These are phyloP conservation scores for Boletus pseudopeckii DNA, from an alignment of 768 basidiomycete species.

Conservation along the genomic window DNA sequence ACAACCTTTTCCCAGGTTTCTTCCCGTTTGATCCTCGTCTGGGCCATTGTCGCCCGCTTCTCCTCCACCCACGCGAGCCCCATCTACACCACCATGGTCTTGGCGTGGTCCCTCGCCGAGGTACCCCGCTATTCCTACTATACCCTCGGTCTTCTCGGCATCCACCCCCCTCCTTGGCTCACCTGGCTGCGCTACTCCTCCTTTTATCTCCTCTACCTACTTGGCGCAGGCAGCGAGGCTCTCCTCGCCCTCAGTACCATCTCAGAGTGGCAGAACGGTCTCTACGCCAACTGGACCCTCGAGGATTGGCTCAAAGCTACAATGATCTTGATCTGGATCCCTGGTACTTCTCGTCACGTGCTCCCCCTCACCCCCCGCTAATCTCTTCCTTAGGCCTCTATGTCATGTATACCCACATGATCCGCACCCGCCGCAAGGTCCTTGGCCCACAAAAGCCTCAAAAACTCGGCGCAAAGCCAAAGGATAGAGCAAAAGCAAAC, in stretches of 20 bases:
- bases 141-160: conserved; percentile 58
- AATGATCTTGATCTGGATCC: conserved; percentile 85
- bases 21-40: conserved; percentile 78
- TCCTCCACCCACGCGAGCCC: conserved; percentile 61
- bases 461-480: conserved; percentile 35
- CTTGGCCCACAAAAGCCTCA: conserved; percentile 37
- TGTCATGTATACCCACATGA: conserved; percentile 59
- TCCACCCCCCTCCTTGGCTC: conserved; percentile 51
- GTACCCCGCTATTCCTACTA: conserved; percentile 92
- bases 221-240: conserved; percentile 90
- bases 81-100: conserved; percentile 84
- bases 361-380: not conserved
- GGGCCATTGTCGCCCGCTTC: conserved; percentile 57
- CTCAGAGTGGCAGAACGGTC: conserved; percentile 44
- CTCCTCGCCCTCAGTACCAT: conserved; percentile 77
- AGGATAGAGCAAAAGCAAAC: conserved; percentile 24
- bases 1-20: conserved; percentile 81
- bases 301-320: conserved; percentile 55
- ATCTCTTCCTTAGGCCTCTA: conserved; percentile 39
- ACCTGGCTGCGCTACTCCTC: conserved; percentile 84
- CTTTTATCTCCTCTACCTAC: conserved; percentile 90
- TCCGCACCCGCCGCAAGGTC: conserved; percentile 52
- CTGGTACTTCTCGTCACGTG: conserved; percentile 49
- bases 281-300: conserved; percentile 46
- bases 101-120: conserved; percentile 92